Conservation (phyloP, 208 protist genomes). For the Acanthamoeba rhysodes region DNA sequence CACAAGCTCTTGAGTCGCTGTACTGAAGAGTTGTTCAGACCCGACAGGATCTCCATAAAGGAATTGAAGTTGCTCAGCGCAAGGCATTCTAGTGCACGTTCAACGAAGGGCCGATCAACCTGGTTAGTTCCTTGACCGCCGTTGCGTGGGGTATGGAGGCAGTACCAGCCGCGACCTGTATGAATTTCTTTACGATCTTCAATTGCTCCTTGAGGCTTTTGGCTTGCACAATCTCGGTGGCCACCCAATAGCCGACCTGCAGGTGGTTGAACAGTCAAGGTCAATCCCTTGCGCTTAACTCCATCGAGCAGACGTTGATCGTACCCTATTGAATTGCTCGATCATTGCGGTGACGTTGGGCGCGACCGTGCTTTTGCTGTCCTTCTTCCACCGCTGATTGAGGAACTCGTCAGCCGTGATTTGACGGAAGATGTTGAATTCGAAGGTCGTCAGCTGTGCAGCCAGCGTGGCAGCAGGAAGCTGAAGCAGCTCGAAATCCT, state of each 20-base stretch:
- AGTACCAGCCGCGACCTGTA: conserved; percentile 11
- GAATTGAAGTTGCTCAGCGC: conserved; percentile 47
- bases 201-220: conserved; percentile 14
- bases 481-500: background rate
- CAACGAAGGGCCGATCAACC: background rate
- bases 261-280: background rate
- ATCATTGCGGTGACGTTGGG: conserved; percentile 31
- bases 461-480: background rate
- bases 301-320: background rate
- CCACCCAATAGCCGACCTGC: conserved; percentile 36
- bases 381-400: conserved; percentile 21
- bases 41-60: conserved; percentile 52
- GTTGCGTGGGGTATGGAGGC: background rate
- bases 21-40: conserved; percentile 30
- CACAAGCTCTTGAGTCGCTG: conserved; percentile 42
- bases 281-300: too few species aligned
- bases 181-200: conserved; percentile 36
- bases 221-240: conserved; percentile 27
- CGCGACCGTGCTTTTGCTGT: conserved; percentile 1
- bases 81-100: background rate
- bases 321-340: conserved; percentile 31
- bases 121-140: background rate
- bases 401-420: background rate
- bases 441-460: conserved; percentile 39
- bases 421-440: conserved; percentile 34